These are phyloP conservation scores for Russula foetens DNA, from an alignment of 768 basidiomycete genomes.

Conservation along the genomic window DNA sequence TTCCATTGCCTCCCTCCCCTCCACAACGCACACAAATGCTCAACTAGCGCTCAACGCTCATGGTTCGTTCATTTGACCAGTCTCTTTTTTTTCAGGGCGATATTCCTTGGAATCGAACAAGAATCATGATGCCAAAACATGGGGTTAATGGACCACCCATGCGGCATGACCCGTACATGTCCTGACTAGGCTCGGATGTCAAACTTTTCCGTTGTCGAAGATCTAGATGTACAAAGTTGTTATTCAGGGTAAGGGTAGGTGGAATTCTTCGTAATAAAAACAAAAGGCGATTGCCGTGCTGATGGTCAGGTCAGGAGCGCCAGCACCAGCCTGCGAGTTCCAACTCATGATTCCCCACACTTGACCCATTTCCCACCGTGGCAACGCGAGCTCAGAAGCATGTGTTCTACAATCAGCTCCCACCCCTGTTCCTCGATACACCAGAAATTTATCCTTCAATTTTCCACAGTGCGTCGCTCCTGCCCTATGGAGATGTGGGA, in stretches of 20 bases:
- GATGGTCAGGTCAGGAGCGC: neutral
- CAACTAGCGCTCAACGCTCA: too few species aligned
- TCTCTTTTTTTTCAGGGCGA: too few species aligned
- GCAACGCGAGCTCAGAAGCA: too few species aligned
- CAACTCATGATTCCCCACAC: neutral
- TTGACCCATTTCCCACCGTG: neutral
- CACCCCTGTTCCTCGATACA: neutral
- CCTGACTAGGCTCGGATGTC: neutral
- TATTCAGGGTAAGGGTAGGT: neutral
- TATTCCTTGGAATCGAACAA: too few species aligned
- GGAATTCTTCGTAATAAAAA: neutral
- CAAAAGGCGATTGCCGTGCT: neutral
- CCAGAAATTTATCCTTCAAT: too few species aligned
- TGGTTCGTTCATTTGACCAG: too few species aligned
- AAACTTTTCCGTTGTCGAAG: neutral
- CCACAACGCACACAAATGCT: too few species aligned
- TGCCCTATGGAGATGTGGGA: too few species aligned
- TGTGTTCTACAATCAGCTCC: neutral
- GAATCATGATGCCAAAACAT: too few species aligned
- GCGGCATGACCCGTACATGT: neutral
- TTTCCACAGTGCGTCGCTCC: too few species aligned
- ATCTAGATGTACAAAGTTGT: neutral
- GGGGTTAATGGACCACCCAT: too few species aligned
- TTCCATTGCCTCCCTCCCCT: too few species aligned
- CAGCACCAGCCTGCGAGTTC: neutral